Percentiles rank a stretch among this genome's conserved stretches.
These are phyloP conservation scores for Paecilomyces sp. DNA, from an alignment of 2,329 filamentous ascomycete species.

Conservation along the genomic window DNA sequence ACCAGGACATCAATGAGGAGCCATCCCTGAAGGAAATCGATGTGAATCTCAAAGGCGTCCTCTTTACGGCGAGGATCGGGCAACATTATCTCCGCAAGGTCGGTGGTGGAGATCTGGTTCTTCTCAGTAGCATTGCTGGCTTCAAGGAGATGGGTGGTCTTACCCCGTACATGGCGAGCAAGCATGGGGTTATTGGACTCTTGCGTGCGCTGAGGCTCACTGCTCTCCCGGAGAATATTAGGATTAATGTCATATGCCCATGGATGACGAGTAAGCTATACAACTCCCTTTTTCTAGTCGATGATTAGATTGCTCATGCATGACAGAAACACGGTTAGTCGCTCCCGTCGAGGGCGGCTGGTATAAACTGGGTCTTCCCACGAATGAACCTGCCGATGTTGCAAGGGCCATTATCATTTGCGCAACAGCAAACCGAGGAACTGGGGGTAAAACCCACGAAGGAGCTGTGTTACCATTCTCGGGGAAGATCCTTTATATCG, in stretches of 20 bases:
- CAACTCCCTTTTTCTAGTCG: background rate
- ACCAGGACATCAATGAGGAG: constrained; percentile 10
- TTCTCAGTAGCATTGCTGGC: constrained; percentile 14
- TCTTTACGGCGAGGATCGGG: constrained; percentile 14
- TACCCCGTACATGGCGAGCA: constrained; percentile 14
- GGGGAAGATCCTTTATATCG: constrained; percentile 16
- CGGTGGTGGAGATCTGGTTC: constrained; percentile 11
- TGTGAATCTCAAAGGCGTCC: constrained; percentile 12
- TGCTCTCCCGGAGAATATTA: constrained; percentile 5
- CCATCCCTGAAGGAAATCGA: constrained; percentile 13
- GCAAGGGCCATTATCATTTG: constrained; percentile 13
- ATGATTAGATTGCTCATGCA: background rate
- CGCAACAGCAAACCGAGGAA: constrained; percentile 11
- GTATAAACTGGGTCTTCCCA: constrained; percentile 13
- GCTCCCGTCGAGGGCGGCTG: constrained; percentile 12
- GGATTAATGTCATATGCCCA: constrained; percentile 9
- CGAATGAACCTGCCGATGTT: constrained; percentile 16
- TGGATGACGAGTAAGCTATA: constrained; percentile 10
- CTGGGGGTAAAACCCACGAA: constrained; percentile 3
- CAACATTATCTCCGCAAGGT: constrained; percentile 12
- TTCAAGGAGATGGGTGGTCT: constrained; percentile 14
- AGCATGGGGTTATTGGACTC: constrained; percentile 17
- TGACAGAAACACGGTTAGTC: constrained; percentile 11
- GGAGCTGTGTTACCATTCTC: constrained; percentile 12
- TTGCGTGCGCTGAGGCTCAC: constrained; percentile 13